Conservation (phyloP, 257 asterid genomes). For the Solanum ossicruentum region DNA sequence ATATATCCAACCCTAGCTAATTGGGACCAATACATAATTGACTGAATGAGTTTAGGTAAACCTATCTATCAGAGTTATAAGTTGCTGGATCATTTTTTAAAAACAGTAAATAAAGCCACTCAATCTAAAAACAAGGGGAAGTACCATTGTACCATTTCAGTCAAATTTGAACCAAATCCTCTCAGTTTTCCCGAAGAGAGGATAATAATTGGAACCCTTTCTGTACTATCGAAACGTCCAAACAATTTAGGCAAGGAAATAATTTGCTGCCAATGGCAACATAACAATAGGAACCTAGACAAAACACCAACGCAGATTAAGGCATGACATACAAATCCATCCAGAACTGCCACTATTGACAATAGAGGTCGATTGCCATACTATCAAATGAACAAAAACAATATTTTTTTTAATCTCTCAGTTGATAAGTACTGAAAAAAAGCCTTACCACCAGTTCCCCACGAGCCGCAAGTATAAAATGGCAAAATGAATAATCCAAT, state of each 20-base stretch:
- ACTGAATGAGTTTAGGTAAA: neutral
- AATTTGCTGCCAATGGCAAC: neutral
- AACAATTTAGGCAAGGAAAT: neutral
- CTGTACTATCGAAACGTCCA: neutral
- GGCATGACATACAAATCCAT: neutral
- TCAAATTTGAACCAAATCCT: neutral
- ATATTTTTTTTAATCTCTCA: neutral
- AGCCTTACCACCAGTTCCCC: neutral
- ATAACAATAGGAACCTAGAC: neutral
- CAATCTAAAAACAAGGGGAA: neutral
- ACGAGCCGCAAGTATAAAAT: neutral
- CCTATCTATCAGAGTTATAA: neutral
- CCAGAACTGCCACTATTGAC: neutral
- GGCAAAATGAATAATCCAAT: neutral
- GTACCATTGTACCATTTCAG: neutral
- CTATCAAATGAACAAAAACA: neutral
- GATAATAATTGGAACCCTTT: neutral
- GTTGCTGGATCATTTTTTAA: neutral
- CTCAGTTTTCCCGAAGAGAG: neutral
- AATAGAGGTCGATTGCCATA: neutral
- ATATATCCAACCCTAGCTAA: neutral
- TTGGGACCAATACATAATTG: neutral
- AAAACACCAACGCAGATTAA: neutral
- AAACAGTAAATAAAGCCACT: neutral
- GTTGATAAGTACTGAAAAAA: neutral